Base-by-base conservation (phyloP, 2,329 filamentous ascomycete genomes). In the Venturia carpophila region DNA sequence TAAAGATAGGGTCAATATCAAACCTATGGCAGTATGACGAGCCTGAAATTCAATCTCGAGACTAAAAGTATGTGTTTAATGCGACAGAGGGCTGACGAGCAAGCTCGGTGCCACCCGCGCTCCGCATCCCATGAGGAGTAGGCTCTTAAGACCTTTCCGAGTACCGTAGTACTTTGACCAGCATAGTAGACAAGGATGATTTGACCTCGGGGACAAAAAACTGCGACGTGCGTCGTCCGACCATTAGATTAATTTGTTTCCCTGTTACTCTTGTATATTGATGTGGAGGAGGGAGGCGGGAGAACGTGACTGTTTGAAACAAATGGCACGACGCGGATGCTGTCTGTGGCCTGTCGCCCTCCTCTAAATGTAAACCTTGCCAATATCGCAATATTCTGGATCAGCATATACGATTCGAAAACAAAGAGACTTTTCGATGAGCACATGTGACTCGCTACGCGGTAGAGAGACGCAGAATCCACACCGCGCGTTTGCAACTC, bases 181-280 rank as follows among this genome's bases (percentile, higher is more conserved):
- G 52, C 52, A 58, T 58, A 37, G n/a, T 58, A 11, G 52, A 58
- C 52, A 58, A 58, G 52, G 52, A 37, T 58, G 11, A 15, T 4
- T 58, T 58, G 60, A 17, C n/a, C 60, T 45, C 58, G 60, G n/a
- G 7, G 11, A n/a, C 27, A 17, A 17, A 39, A 43, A 30, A 45
- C 60, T 61, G 60, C 39, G 21, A 61, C 60, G 15, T 45, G 60
- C 37, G 24, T 61, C 42, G 60, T 45, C 24, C 17, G 37, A 61
- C 17, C n/a, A 27, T 61, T 61, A 45, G 19, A 61, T 61, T 61
- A 61, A 61, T 61, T 61, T 45, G 60, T 42, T 61, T 45, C 60
- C 60, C 42, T 61, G 60, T 21, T 37, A 15, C 52, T 37, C 30
- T n/a, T n/a, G 4, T 58, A 58, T 37, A 58, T 58, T 58, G 52